Evolutionary conservation across 177 flowering plant genomes (phyloP).

Genomic region (Vitis hybrid): DNA sequence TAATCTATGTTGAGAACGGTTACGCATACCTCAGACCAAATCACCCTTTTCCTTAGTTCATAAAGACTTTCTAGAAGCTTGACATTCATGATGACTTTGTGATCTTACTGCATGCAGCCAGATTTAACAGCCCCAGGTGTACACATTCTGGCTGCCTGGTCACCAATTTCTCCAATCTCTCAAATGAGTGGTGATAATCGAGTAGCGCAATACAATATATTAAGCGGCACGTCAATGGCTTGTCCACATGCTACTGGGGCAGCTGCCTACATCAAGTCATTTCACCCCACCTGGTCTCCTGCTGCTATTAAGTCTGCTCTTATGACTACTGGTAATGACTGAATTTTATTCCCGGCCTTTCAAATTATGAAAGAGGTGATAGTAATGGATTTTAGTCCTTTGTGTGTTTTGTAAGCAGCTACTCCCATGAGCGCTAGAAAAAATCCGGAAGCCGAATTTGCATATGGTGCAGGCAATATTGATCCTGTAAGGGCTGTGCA

Average conservation of each 20-base stretch:
- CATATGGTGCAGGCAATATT: neutral
- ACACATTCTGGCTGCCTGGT: slow-evolving; percentile 23
- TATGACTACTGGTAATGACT: slow-evolving; percentile 27
- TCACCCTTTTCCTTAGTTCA: too few relatives aligned
- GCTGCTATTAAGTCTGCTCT: too few relatives aligned
- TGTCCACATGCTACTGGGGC: slow-evolving; percentile 38
- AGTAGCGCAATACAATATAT: slow-evolving; percentile 2
- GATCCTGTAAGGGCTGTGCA: neutral
- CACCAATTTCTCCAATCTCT: slow-evolving; percentile 2
- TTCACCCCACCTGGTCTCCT: too few relatives aligned
- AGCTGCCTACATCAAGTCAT: slow-evolving; percentile 34
- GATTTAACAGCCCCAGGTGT: slow-evolving; percentile 25
- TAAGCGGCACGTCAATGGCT: slow-evolving; percentile 31
- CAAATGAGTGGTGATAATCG: slow-evolving; percentile 3
- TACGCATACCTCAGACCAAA: too few relatives aligned
- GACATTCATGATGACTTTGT: too few relatives aligned
- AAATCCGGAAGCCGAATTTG: neutral
- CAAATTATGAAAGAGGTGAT: neutral
- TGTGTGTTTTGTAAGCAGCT: neutral
- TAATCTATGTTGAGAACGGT: too few relatives aligned
- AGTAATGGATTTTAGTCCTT: neutral
- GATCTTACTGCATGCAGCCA: slow-evolving; percentile 10
- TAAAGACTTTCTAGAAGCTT: too few relatives aligned
- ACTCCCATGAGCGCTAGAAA: neutral
- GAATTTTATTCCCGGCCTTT: slow-evolving; percentile 41